Evolutionary conservation across 2,329 filamentous ascomycete genomes (phyloP).

Genomic region (Lasiodiplodia citricola): DNA sequence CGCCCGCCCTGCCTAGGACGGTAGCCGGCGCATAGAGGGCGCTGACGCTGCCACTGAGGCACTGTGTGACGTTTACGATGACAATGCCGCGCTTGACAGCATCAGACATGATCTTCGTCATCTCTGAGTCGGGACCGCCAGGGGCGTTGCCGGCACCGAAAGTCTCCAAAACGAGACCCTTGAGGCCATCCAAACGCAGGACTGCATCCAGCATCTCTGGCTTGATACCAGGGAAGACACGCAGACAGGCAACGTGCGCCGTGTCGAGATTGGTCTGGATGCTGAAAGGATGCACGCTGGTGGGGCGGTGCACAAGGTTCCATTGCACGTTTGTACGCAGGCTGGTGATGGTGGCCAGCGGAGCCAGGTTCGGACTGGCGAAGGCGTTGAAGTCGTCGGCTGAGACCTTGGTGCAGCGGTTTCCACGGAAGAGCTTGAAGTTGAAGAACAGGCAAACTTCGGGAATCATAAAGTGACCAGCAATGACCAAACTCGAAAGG

Average conservation of each 20-base stretch:
- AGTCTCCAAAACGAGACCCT: slow-evolving; percentile 85
- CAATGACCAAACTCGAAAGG: slow-evolving; percentile 84
- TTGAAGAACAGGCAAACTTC: slow-evolving; percentile 96
- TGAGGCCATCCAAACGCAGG: slow-evolving; percentile 74
- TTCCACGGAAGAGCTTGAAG: slow-evolving; percentile 86
- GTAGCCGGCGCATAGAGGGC: slow-evolving; percentile 55
- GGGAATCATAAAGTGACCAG: slow-evolving; percentile 89
- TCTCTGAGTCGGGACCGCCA: slow-evolving; percentile 76
- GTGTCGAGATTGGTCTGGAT: slow-evolving; percentile 80
- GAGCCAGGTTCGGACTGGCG: slow-evolving; percentile 82
- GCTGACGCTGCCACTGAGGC: slow-evolving; percentile 59
- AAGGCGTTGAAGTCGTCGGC: slow-evolving; percentile 88
- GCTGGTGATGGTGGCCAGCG: slow-evolving; percentile 80
- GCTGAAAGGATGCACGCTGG: slow-evolving; percentile 73
- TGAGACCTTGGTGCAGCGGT: slow-evolving; percentile 85
- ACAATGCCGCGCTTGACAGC: slow-evolving; percentile 82
- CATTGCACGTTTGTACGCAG: slow-evolving; percentile 82
- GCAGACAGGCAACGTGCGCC: slow-evolving; percentile 85
- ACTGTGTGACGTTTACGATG: slow-evolving; percentile 92
- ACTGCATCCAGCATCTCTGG: slow-evolving; percentile 93
- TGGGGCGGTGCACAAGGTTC: slow-evolving; percentile 76
- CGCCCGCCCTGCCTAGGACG: slow-evolving; percentile 78
- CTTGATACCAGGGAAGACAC: slow-evolving; percentile 90
- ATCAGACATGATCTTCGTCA: slow-evolving; percentile 77
- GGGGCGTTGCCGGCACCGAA: slow-evolving; percentile 94